These are phyloP conservation scores for Oryza brachyantha DNA, from an alignment of 176 grass and related monocot genomes.

Conservation along the genomic window DNA sequence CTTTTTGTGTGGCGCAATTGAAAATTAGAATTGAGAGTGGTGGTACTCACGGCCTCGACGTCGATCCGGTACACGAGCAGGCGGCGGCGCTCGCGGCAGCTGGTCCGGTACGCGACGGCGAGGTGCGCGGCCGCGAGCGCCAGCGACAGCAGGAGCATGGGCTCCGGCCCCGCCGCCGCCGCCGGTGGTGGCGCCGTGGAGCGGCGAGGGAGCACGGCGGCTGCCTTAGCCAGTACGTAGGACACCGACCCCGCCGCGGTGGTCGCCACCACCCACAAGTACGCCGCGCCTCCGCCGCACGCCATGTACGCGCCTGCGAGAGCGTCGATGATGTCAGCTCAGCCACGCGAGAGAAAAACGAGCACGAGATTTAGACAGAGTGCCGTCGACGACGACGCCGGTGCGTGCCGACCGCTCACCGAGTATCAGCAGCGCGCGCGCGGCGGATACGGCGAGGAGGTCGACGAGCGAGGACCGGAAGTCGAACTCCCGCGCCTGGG, in stretches of 20 bases:
- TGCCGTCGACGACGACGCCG: neutral
- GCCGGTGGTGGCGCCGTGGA: neutral
- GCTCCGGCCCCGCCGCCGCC: conserved; percentile 24
- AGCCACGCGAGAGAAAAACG: neutral
- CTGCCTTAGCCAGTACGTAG: conserved; percentile 66
- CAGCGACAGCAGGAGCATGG: conserved; percentile 65
- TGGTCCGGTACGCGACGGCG: conserved; percentile 78
- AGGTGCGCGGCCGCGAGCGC: conserved; percentile 76
- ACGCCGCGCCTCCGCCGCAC: conserved; percentile 56
- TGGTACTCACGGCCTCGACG: conserved; percentile 75
- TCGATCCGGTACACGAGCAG: conserved; percentile 89
- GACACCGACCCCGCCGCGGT: conserved; percentile 44
- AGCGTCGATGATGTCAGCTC: neutral
- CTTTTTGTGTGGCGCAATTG: neutral
- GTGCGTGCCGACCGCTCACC: too few relatives aligned
- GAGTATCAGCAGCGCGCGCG: conserved; percentile 67
- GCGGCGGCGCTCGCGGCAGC: conserved; percentile 83
- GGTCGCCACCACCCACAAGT: conserved; percentile 50
- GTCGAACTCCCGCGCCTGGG: conserved; percentile 52
- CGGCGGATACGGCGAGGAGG: conserved; percentile 62
- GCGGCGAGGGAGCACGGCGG: conserved; percentile 22
- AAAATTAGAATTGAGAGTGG: too few relatives aligned
- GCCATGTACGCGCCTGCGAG: conserved; percentile 54
- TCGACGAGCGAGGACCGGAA: conserved; percentile 75
- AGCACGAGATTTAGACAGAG: neutral